These are phyloP conservation scores for Candida ovalis DNA, from an alignment of 805 yeast genomes.

Conservation along the genomic window DNA sequence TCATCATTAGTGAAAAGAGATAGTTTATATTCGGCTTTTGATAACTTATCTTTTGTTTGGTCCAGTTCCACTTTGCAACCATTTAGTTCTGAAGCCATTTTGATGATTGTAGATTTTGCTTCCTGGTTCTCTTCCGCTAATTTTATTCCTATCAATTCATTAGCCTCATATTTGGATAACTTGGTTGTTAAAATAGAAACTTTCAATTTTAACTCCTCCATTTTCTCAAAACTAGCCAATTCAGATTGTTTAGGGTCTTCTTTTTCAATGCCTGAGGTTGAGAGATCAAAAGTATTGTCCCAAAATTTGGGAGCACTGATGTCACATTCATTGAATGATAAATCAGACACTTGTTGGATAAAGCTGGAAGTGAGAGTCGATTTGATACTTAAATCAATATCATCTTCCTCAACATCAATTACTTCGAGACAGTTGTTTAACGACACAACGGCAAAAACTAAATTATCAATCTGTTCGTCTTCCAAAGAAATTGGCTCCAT, in stretches of 20 bases:
- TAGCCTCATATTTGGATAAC: conserved; percentile 31
- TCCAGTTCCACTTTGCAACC: conserved; percentile 11
- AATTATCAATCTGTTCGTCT: neutral
- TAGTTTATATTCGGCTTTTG: conserved; percentile 7
- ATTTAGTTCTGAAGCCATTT: conserved; percentile 13
- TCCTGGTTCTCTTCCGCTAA: conserved; percentile 20
- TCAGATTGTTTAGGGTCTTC: neutral
- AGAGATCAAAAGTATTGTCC: neutral
- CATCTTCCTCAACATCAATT: neutral
- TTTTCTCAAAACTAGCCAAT: conserved; percentile 5
- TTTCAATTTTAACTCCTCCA: conserved; percentile 44
- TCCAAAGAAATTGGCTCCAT: neutral
- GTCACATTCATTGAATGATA: neutral
- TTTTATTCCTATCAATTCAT: conserved; percentile 26
- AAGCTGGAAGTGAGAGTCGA: neutral
- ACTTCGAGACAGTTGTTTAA: neutral
- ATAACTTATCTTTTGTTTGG: conserved; percentile 1
- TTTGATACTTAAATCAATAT: neutral
- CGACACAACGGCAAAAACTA: neutral
- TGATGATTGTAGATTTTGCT: conserved; percentile 22
- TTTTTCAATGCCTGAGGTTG: neutral
- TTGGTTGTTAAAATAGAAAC: conserved; percentile 43
- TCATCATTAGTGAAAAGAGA: conserved; percentile 10
- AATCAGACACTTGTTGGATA: neutral
- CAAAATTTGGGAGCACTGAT: neutral